phyloP scores from a whole-genome alignment of 257 asterid genomes.

The Echium plantagineum region DNA sequence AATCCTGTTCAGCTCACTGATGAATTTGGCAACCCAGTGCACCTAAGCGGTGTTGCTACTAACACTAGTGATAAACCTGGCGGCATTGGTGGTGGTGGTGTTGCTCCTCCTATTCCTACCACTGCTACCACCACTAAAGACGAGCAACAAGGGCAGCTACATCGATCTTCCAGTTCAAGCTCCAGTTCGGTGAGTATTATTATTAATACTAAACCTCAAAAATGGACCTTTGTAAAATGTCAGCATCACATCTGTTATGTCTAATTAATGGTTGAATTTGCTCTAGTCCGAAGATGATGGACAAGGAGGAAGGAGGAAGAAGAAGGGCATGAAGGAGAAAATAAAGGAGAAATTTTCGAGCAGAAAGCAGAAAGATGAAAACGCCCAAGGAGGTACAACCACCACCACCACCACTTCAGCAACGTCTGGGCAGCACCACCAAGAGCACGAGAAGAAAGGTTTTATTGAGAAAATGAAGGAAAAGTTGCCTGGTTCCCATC shows the following conservation, averaged over 20 bases:
- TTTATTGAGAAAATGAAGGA: conserved; percentile 19
- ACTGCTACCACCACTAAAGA: neutral
- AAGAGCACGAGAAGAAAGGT: conserved; percentile 49
- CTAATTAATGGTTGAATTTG: too few species aligned
- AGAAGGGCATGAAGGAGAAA: conserved; percentile 55
- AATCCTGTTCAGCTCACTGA: conserved; percentile 57
- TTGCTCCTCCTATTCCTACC: too few species aligned
- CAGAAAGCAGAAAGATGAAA: conserved; percentile 24
- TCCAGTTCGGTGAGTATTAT: conserved; percentile 52
- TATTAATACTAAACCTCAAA: too few species aligned
- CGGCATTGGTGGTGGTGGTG: too few species aligned
- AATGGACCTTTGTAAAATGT: too few species aligned
- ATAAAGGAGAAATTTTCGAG: conserved; percentile 38
- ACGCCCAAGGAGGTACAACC: conserved; percentile 9
- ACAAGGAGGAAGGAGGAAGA: conserved; percentile 59
- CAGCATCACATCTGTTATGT: too few species aligned
- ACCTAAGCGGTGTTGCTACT: conserved; percentile 51
- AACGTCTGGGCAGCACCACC: too few species aligned
- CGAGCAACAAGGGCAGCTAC: conserved; percentile 27
- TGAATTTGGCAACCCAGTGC: conserved; percentile 72
- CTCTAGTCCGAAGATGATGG: conserved; percentile 65
- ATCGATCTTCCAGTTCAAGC: conserved; percentile 54
- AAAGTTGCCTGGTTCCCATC: conserved; percentile 60
- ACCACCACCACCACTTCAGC: conserved; percentile 13
- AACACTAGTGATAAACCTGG: neutral